Conservation (phyloP, 805 yeast species). For the Jamesozyma jinghongensis region DNA sequence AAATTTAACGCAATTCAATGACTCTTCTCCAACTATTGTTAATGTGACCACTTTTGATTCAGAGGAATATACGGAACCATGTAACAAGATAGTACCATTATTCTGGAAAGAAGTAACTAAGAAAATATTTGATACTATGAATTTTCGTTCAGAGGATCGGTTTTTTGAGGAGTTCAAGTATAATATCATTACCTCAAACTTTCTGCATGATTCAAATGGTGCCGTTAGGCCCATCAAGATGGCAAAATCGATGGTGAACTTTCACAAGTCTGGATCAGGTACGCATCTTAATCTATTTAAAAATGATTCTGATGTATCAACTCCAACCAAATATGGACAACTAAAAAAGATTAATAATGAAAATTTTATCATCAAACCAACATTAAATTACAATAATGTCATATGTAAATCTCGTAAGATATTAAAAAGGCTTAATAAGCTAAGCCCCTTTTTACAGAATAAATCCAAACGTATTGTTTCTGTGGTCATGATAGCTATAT, state of each 20-base stretch:
- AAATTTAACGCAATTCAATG: constrained; percentile 18
- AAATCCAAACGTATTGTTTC: not conserved
- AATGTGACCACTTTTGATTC: constrained; percentile 11
- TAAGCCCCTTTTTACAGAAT: not conserved
- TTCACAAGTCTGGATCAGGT: constrained; percentile 5
- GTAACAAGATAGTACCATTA: not conserved
- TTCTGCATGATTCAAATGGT: constrained; percentile 35
- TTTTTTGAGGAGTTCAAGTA: constrained; percentile 47
- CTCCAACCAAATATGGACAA: constrained; percentile 19
- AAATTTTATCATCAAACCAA: constrained; percentile 4
- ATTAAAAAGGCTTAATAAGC: constrained; percentile 1
- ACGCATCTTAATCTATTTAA: not conserved
- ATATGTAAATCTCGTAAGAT: constrained; percentile 2
- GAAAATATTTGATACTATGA: constrained; percentile 8
- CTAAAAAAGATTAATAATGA: constrained; percentile 4
- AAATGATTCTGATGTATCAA: not conserved
- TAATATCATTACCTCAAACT: constrained; percentile 39
- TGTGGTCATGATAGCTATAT: constrained; percentile 2
- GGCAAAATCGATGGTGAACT: constrained; percentile 15
- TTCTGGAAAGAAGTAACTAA: not conserved
- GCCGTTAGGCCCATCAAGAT: constrained; percentile 18
- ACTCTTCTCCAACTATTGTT: constrained; percentile 23
- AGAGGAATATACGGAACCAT: not conserved
- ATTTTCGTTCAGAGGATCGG: constrained; percentile 8
- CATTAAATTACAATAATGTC: constrained; percentile 7